Evolutionary conservation across 2,329 filamentous ascomycete genomes (phyloP).

Genomic region (Epichloe uncinata): DNA sequence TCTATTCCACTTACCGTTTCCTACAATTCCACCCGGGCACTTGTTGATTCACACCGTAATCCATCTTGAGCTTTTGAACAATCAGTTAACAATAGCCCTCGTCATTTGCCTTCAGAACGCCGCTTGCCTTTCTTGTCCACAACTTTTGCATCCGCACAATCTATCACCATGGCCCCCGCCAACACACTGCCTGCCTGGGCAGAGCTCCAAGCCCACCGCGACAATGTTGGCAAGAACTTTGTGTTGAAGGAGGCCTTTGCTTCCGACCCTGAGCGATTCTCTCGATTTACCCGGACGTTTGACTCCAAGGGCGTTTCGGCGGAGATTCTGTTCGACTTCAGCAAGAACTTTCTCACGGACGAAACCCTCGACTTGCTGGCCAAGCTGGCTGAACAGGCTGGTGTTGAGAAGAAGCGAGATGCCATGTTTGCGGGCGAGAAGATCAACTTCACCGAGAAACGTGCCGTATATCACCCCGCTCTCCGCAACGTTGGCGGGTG

Average conservation of each 20-base stretch:
- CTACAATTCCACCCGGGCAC: too few relatives aligned
- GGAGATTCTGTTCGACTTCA: slow-evolving; percentile 95
- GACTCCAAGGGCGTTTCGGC: slow-evolving; percentile 66
- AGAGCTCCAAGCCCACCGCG: slow-evolving; percentile 82
- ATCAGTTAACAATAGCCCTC: background rate
- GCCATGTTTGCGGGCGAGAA: slow-evolving; percentile 95
- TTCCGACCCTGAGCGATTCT: slow-evolving; percentile 75
- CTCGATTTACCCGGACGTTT: slow-evolving; percentile 82
- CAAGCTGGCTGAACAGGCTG: slow-evolving; percentile 83
- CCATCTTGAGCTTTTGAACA: background rate
- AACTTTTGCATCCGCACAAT: background rate
- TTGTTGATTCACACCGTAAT: too few relatives aligned
- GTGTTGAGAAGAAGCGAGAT: slow-evolving; percentile 86
- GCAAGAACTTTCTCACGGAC: slow-evolving; percentile 95
- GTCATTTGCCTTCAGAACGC: background rate
- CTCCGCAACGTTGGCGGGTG: slow-evolving; percentile 81
- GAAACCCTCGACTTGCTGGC: slow-evolving; percentile 80
- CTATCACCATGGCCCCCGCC: slow-evolving; percentile 58
- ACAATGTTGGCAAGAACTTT: slow-evolving; percentile 73
- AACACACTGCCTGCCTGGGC: slow-evolving; percentile 79
- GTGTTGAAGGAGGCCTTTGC: slow-evolving; percentile 88
- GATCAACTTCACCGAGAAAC: slow-evolving; percentile 98
- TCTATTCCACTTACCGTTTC: too few relatives aligned
- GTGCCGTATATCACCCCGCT: slow-evolving; percentile 90
- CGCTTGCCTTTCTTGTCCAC: background rate